Percentiles rank a stretch among this genome's conserved stretches.
Conservation (phyloP, 2,329 filamentous ascomycete species). For the Ceratocystis lukuohia region DNA sequence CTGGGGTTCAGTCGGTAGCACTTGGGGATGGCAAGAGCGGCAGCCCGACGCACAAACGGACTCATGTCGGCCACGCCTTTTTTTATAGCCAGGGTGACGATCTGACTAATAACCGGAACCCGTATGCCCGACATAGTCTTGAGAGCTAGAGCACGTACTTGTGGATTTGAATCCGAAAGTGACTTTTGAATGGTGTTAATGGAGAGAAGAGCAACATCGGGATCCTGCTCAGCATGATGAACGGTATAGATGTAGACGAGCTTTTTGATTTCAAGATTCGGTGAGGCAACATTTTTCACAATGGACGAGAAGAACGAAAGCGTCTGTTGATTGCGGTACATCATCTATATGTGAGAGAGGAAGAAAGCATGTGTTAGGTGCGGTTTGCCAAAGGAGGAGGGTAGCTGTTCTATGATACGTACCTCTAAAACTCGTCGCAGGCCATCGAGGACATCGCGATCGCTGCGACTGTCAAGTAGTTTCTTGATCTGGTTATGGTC, state of each 20-base stretch:
- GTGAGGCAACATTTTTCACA: constrained; percentile 92
- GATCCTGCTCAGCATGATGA: constrained; percentile 90
- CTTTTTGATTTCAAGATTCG: constrained; percentile 91
- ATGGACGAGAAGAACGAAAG: constrained; percentile 93
- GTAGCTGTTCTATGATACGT: constrained; percentile 26
- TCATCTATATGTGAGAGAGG: constrained; percentile 50
- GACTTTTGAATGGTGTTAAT: constrained; percentile 99
- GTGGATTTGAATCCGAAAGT: constrained; percentile 79
- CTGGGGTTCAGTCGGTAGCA: constrained; percentile 83
- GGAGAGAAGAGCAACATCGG: constrained; percentile 84
- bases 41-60: constrained; percentile 80
- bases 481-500: constrained; percentile 83
- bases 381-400: background rate
- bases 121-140: constrained; percentile 95
- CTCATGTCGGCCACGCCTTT: constrained; percentile 90
- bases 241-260: constrained; percentile 97
- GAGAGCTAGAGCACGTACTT: constrained; percentile 79
- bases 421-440: constrained; percentile 79
- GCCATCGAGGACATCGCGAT: constrained; percentile 85
- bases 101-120: constrained; percentile 96
- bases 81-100: constrained; percentile 90
- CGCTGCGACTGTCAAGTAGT: constrained; percentile 82
- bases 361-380: background rate
- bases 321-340: constrained; percentile 81
- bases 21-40: constrained; percentile 87